Evolutionary conservation across 495 filamentous ascomycete species (phyloP).

Genomic region (Aspergillus asperescens): DNA sequence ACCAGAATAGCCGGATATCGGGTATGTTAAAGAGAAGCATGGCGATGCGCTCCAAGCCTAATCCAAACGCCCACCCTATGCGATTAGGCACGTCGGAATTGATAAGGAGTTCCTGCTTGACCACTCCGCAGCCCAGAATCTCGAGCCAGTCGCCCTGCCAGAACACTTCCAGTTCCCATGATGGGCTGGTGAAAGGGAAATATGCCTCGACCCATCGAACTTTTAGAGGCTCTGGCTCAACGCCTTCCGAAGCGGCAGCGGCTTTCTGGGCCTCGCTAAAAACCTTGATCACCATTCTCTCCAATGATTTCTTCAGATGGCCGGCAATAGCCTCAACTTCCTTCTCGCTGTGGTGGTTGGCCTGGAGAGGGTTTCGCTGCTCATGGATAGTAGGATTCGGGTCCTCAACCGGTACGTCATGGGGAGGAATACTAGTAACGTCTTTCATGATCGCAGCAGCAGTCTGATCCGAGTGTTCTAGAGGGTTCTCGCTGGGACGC

Average conservation of each 20-base stretch:
- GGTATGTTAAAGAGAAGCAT: slow-evolving; percentile 96
- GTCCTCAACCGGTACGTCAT: slow-evolving; percentile 74
- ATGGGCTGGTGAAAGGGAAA: slow-evolving; percentile 90
- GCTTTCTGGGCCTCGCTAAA: slow-evolving; percentile 75
- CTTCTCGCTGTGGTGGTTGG: slow-evolving; percentile 57
- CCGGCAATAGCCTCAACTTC: slow-evolving; percentile 79
- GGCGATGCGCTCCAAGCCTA: slow-evolving; percentile 88
- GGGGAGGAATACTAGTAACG: slow-evolving; percentile 59
- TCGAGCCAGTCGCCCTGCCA: slow-evolving; percentile 95
- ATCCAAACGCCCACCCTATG: slow-evolving; percentile 91
- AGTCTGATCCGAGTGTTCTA: slow-evolving; percentile 34
- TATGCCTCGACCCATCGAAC: slow-evolving; percentile 96
- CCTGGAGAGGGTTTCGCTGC: slow-evolving; percentile 79
- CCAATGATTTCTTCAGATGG: slow-evolving; percentile 85
- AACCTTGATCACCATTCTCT: slow-evolving; percentile 82
- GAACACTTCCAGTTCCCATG: slow-evolving; percentile 93
- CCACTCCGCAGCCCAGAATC: slow-evolving; percentile 87
- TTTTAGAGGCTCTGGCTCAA: slow-evolving; percentile 60
- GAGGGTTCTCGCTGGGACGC: slow-evolving; percentile 57
- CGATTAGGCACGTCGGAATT: slow-evolving; percentile 70
- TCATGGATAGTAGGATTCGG: slow-evolving; percentile 73
- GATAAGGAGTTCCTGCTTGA: slow-evolving; percentile 70
- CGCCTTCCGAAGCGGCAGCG: slow-evolving; percentile 44
- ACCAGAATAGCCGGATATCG: slow-evolving; percentile 98
- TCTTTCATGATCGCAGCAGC: slow-evolving; percentile 54